Conservation (phyloP, 225 moss, liverwort and hornwort genomes). For the Straminergon stramineum region DNA sequence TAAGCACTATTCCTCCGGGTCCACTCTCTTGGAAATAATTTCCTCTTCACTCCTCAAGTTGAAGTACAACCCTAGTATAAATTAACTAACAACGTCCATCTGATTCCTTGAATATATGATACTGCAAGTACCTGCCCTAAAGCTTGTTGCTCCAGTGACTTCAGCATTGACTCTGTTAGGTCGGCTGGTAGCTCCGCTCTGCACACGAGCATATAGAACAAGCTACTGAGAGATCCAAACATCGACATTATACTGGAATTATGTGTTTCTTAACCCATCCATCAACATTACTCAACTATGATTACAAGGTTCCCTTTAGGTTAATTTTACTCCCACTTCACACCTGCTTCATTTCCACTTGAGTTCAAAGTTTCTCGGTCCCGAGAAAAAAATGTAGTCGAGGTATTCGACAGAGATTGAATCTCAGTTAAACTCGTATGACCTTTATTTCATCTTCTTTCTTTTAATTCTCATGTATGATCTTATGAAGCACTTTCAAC, state of each 20-base stretch:
- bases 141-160: conserved; percentile 32
- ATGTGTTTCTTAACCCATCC: too few relatives aligned
- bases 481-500: not conserved
- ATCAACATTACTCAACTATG: not conserved
- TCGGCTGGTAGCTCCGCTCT: conserved; percentile 30
- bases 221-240: not conserved
- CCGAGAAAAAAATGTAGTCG: not conserved
- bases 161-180: conserved; percentile 23
- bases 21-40: not conserved
- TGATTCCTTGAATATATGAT: not conserved
- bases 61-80: not conserved
- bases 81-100: not conserved
- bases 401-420: not conserved
- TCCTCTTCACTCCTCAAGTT: not conserved
- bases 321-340: not conserved
- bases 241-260: not conserved
- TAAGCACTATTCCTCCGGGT: not conserved
- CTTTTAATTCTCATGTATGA: not conserved
- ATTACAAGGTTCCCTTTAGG: not conserved
- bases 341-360: not conserved
- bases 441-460: not conserved
- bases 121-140: conserved; percentile 23
- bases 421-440: not conserved
- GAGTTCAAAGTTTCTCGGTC: not conserved
- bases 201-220: not conserved